Evolutionary conservation across 1,284 basidiomycete genomes (phyloP), one percentile per base, ranked within the genome.

Genomic region (Anthracocystis panici-leucophaei): DNA sequence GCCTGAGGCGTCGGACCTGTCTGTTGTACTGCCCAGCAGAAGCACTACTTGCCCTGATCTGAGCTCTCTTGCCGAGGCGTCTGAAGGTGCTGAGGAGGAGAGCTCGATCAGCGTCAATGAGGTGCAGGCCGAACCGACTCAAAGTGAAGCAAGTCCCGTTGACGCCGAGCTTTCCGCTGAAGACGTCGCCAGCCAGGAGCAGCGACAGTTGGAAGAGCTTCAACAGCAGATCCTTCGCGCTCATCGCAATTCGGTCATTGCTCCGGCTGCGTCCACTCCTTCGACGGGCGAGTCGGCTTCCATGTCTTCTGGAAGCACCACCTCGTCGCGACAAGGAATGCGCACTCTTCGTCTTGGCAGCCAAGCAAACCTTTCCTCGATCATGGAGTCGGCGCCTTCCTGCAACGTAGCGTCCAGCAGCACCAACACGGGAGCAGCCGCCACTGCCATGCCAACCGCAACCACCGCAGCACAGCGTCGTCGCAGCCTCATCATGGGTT

Each of bases 291-390:
- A 58, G 0, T 33, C 59, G 7, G 44, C 54, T 40, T 55, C 65
- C 14, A 40, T 56, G 12, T 65, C 74, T 7, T 59, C 58, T 6
- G 50, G 40, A 44, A 54, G 53, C 41, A 50, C 60, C n/a, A 23
- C 57, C 3, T 57, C 5, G n/a, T 67, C 70, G 12, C 64, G 72
- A 21, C 72, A 69, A 12, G 80, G 80, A n/a, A 82, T 82, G 78
- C 75, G 78, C 41, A 74, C 78, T 3, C 71, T 82, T 11, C 76
- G 80, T n/a, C 66, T 82, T 16, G 78, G 76, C 27, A 78, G 74
- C 52, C 65, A 72, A 38, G 68, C 65, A 11, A 67, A 68, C 14
- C 67, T 77, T 16, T 57, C 60, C 9, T 65, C 71, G 5, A 64
- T 74, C 49, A 68, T 70, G 57, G 70, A 75, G 21, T 38, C 72